A percentile compares a stretch with the other conserved stretches of the same genome.
Evolutionary conservation across 2,329 filamentous ascomycete genomes (phyloP).

Genomic region (Aureobasidium sp.): DNA sequence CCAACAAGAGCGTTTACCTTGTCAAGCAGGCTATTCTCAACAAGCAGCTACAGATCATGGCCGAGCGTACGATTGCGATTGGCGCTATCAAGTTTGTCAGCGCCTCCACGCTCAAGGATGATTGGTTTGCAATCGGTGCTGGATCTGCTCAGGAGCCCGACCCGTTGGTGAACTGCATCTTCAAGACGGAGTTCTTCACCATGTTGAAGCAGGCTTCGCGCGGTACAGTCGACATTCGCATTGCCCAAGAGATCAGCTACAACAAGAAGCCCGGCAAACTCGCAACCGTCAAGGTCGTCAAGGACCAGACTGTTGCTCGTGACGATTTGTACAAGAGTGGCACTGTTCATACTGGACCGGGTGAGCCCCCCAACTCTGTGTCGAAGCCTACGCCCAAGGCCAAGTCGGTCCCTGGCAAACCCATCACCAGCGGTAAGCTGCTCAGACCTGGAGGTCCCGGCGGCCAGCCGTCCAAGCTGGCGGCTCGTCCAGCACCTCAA

Average conservation of each 20-base stretch:
- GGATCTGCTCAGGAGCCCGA: slow-evolving; percentile 89
- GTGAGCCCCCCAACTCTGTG: slow-evolving; percentile 73
- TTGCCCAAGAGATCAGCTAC: slow-evolving; percentile 81
- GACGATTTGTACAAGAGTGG: slow-evolving; percentile 92
- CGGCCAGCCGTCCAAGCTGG: slow-evolving; percentile 68
- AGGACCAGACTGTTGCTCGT: slow-evolving; percentile 66
- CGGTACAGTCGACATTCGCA: slow-evolving; percentile 72
- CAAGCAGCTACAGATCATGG: slow-evolving; percentile 69
- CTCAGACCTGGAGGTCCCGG: slow-evolving; percentile 84
- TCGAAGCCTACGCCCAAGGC: slow-evolving; percentile 81
- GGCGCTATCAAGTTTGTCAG: slow-evolving; percentile 85
- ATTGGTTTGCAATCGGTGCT: slow-evolving; percentile 92
- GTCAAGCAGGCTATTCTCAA: slow-evolving; percentile 79
- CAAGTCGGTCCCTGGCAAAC: slow-evolving; percentile 78
- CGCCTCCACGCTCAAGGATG: slow-evolving; percentile 74
- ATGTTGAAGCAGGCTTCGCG: slow-evolving; percentile 77
- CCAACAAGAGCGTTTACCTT: slow-evolving; percentile 80
- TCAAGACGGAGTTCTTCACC: slow-evolving; percentile 97
- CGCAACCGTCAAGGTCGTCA: slow-evolving; percentile 79
- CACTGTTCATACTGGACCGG: slow-evolving; percentile 76
- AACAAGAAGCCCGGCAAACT: slow-evolving; percentile 96
- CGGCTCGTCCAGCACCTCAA: slow-evolving; percentile 40
- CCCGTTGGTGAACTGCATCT: slow-evolving; percentile 83
- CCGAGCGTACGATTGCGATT: slow-evolving; percentile 75
- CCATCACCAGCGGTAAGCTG: slow-evolving; percentile 88